Evolutionary conservation across 2,329 filamentous ascomycete genomes (phyloP).

Genomic region (Fusarium keratoplasticum): DNA sequence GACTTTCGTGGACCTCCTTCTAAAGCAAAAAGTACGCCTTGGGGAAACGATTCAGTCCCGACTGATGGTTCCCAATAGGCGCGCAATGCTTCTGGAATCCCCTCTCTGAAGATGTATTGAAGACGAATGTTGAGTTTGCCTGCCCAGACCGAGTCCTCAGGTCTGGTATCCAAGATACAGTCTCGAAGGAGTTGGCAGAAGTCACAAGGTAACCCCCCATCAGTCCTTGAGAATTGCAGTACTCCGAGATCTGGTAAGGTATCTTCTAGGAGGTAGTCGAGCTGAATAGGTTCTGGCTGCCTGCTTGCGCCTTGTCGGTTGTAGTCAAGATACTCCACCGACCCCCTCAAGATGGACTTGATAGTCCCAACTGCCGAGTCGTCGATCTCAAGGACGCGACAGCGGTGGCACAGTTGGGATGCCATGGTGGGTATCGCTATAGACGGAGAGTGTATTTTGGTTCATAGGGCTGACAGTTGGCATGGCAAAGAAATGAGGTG

Average conservation of each 20-base stretch:
- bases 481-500: not conserved
- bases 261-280: not conserved
- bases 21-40: not conserved
- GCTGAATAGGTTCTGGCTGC: not conserved
- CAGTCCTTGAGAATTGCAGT: not conserved
- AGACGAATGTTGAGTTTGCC: not conserved
- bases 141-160: not conserved
- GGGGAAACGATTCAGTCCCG: not conserved
- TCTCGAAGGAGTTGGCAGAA: not conserved
- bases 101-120: not conserved
- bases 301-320: not conserved
- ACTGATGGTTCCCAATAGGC: not conserved
- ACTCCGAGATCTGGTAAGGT: not conserved
- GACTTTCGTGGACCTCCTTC: not conserved
- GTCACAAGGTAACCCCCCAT: not conserved
- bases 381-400: not conserved
- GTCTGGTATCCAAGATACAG: not conserved
- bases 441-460: not conserved
- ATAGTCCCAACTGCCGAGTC: not conserved
- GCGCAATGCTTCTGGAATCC: not conserved
- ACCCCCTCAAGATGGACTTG: not conserved
- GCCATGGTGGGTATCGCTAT: not conserved
- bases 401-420: not conserved
- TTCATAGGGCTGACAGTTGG: not conserved
- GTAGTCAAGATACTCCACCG: not conserved